These are phyloP conservation scores for Picea glauca DNA, from an alignment of 75 land plant species.

Conservation along the genomic window DNA sequence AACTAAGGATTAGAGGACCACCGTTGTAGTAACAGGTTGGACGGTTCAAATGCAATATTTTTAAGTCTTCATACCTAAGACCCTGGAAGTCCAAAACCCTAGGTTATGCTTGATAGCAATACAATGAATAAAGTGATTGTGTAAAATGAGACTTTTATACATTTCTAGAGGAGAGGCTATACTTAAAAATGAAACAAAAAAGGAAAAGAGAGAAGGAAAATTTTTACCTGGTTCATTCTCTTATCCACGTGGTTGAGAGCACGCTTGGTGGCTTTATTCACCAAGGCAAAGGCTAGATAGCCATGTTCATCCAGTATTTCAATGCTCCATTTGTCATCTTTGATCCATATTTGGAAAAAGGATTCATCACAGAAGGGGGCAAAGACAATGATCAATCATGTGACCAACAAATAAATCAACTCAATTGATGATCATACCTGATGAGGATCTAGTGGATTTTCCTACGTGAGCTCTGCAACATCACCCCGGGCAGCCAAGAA, in stretches of 20 bases:
- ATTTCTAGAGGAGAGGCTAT: neutral
- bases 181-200: neutral
- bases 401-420: no score
- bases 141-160: neutral
- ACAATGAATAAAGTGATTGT: neutral
- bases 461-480: neutral
- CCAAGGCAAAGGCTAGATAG: constrained; percentile 54
- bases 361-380: neutral
- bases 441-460: neutral
- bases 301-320: constrained; percentile 59
- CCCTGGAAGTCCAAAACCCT: neutral
- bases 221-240: neutral
- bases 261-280: constrained; percentile 59
- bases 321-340: constrained; percentile 44
- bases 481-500: constrained; percentile 1
- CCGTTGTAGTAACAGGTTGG: neutral
- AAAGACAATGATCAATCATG: no score
- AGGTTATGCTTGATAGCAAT: neutral
- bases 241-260: constrained; percentile 39
- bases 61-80: neutral
- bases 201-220: no score
- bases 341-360: constrained; percentile 53
- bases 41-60: no score
- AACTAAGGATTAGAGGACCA: neutral
- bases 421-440: neutral